Conservation (phyloP, 2,329 filamentous ascomycete genomes). For the Pseudopithomyces chartarum region DNA sequence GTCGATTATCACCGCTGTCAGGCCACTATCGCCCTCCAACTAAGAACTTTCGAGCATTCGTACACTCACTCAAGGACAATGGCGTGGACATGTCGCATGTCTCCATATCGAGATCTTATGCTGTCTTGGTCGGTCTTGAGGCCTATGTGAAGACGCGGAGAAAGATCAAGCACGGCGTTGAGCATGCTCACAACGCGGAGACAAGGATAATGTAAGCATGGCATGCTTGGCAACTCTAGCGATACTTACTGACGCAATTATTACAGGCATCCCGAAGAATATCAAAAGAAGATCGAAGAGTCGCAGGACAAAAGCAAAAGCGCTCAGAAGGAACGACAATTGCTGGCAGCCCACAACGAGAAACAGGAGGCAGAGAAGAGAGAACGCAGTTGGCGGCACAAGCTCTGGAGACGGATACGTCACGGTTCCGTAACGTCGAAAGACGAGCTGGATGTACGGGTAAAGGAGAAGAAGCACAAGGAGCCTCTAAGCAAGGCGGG, state of each 20-base stretch:
- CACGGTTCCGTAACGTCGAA: conserved; percentile 20
- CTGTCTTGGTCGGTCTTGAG: conserved; percentile 81
- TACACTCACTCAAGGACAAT: conserved; percentile 71
- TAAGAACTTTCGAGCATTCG: conserved; percentile 81
- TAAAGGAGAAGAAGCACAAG: conserved; percentile 29
- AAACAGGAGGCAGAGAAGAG: conserved; percentile 53
- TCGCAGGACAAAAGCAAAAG: conserved; percentile 63
- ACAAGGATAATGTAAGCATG: conserved; percentile 59
- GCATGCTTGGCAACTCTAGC: no score
- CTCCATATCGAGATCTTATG: conserved; percentile 80
- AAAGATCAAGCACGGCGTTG: conserved; percentile 62
- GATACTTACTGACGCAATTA: neutral
- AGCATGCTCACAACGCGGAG: conserved; percentile 58
- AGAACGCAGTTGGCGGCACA: conserved; percentile 36
- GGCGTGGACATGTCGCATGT: conserved; percentile 81
- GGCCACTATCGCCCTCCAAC: conserved; percentile 88
- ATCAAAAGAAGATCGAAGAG: conserved; percentile 51
- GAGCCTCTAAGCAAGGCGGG: conserved; percentile 37
- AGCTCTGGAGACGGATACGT: conserved; percentile 38
- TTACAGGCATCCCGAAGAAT: conserved; percentile 61
- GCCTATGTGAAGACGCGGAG: conserved; percentile 72
- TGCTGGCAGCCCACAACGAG: conserved; percentile 46
- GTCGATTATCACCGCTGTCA: conserved; percentile 67
- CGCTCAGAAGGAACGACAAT: conserved; percentile 66
- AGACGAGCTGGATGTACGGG: conserved; percentile 25